Conservation (phyloP, 352 stramenopile species). For the Globisporangium apiculatum region DNA sequence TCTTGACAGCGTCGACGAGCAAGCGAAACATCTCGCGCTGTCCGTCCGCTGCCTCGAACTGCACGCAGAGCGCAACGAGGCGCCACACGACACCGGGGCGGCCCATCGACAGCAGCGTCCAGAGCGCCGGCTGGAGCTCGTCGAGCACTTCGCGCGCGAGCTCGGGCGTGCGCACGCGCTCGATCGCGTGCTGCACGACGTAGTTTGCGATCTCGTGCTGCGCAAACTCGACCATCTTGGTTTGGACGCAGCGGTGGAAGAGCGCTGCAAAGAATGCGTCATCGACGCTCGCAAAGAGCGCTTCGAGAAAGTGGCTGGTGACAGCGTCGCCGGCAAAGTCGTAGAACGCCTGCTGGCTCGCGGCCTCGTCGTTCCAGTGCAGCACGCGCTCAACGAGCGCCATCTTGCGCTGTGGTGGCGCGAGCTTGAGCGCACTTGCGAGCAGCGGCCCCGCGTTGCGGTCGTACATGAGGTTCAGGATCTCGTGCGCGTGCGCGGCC, state of each 20-base stretch:
- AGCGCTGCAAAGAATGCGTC: conserved; percentile 65
- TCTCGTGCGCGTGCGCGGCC: conserved; percentile 26
- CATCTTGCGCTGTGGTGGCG: conserved; percentile 34
- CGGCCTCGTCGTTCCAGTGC: conserved; percentile 58
- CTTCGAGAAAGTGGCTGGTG: conserved; percentile 72
- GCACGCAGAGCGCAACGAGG: conserved; percentile 65
- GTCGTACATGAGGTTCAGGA: conserved; percentile 65
- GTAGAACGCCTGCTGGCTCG: conserved; percentile 45
- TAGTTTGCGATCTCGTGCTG: conserved; percentile 79
- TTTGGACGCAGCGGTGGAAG: conserved; percentile 53
- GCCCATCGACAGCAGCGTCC: conserved; percentile 67
- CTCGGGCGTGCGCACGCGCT: conserved; percentile 32
- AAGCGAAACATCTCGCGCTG: conserved; percentile 35
- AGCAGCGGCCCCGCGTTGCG: conserved; percentile 69
- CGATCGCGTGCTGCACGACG: conserved; percentile 69
- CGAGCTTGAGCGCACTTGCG: conserved; percentile 50
- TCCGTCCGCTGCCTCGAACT: conserved; percentile 38
- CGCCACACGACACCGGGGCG: conserved; percentile 72
- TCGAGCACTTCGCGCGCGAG: conserved; percentile 44
- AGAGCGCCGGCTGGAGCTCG: conserved; percentile 52
- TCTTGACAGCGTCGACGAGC: conserved; percentile 55
- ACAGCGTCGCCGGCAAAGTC: conserved; percentile 66
- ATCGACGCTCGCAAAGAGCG: conserved; percentile 44
- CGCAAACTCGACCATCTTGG: conserved; percentile 58
- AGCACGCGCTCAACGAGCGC: conserved; percentile 59